phyloP scores from a whole-genome alignment of 208 protist genomes.

The Phytomonas sp. region DNA sequence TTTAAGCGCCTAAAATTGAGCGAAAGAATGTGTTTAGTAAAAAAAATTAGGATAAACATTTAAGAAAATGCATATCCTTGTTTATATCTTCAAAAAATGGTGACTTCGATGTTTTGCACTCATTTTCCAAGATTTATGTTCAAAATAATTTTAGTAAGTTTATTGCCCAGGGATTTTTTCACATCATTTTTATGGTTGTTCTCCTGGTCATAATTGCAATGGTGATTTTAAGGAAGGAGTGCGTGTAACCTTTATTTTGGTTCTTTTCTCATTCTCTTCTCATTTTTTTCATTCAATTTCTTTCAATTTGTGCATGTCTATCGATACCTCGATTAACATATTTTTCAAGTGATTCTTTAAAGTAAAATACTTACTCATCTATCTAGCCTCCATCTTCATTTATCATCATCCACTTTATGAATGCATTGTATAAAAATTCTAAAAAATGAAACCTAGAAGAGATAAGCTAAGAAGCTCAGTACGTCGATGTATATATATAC shows the following conservation, averaged over 20 bases:
- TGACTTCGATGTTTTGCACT: not conserved
- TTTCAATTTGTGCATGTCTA: not conserved
- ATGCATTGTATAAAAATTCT: too few relatives aligned
- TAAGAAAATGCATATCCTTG: constrained; percentile 6
- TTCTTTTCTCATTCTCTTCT: constrained; percentile 6
- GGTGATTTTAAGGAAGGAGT: not conserved
- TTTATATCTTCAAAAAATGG: constrained; percentile 2
- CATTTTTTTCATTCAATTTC: not conserved
- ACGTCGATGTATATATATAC: not conserved
- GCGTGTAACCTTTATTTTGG: constrained; percentile 15
- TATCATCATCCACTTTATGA: constrained; percentile 8
- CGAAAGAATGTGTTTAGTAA: too few relatives aligned
- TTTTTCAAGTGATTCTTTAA: constrained; percentile 13
- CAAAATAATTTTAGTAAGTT: not conserved
- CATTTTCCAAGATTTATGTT: constrained; percentile 7
- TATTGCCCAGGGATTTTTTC: constrained; percentile 3
- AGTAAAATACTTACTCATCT: not conserved
- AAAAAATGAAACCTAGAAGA: too few relatives aligned
- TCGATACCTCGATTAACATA: not conserved
- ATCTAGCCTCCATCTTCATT: constrained; percentile 5
- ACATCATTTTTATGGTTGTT: not conserved
- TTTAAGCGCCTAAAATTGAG: not conserved
- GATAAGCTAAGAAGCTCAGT: constrained; percentile 1
- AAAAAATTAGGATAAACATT: not conserved
- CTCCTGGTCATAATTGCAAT: not conserved